Percentiles rank a stretch among this genome's conserved stretches.
Evolutionary conservation across 2,329 filamentous ascomycete species (phyloP).

Genomic region (Drechslera avenae): DNA sequence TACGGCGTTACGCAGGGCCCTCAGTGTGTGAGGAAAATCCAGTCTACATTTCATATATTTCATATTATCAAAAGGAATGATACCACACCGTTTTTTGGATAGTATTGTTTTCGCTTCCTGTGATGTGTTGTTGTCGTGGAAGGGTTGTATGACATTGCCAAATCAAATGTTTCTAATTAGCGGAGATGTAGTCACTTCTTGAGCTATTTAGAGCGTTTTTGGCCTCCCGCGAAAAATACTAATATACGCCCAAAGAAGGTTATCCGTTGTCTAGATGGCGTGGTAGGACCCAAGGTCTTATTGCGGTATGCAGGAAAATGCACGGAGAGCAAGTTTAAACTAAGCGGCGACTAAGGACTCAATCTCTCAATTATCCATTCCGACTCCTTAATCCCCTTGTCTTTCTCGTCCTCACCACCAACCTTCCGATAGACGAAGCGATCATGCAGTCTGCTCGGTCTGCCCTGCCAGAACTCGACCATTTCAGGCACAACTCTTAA

Average conservation of each 20-base stretch:
- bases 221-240: no score
- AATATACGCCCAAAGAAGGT: no score
- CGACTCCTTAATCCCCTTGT: conserved; percentile 1
- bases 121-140: no score
- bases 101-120: no score
- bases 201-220: no score
- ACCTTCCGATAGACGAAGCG: conserved; percentile 82
- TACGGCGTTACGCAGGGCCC: conserved; percentile 1
- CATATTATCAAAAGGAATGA: conserved; percentile 7
- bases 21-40: conserved; percentile 1
- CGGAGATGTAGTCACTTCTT: no score
- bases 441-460: conserved; percentile 88
- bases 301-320: no score
- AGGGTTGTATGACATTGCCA: no score
- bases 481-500: conserved; percentile 81
- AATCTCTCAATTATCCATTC: conserved; percentile 72
- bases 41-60: conserved; percentile 1
- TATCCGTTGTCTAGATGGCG: no score
- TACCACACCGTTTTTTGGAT: conserved; percentile 5
- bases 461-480: conserved; percentile 96
- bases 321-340: no score
- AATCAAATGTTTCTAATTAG: no score
- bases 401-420: conserved; percentile 35
- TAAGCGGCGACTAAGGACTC: conserved; percentile 62
- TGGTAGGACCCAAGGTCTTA: no score